These are phyloP conservation scores for Ogataea paraovalis DNA, from an alignment of 805 yeast genomes.

Conservation along the genomic window DNA sequence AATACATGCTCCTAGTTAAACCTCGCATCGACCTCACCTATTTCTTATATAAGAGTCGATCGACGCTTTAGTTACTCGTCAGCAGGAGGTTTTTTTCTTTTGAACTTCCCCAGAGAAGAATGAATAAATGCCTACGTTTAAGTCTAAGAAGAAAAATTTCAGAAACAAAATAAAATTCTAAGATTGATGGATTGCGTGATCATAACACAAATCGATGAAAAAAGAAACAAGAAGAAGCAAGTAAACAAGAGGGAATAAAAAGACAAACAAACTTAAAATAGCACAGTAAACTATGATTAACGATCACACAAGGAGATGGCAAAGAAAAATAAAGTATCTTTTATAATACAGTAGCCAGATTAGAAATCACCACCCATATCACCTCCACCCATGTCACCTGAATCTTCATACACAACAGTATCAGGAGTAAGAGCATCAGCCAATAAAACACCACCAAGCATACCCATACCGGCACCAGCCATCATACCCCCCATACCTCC, in stretches of 20 bases:
- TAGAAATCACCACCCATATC: conserved; percentile 13
- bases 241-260: neutral
- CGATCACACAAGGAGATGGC: too few species aligned
- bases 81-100: too few species aligned
- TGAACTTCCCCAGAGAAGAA: too few species aligned
- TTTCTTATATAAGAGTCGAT: too few species aligned
- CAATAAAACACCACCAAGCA: conserved; percentile 21
- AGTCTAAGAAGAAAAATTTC: too few species aligned
- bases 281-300: neutral
- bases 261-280: neutral
- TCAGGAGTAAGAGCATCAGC: conserved; percentile 9
- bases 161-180: neutral
- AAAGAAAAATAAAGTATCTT: neutral
- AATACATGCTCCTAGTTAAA: too few species aligned
- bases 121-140: too few species aligned
- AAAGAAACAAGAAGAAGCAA: neutral
- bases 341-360: neutral
- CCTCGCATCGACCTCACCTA: too few species aligned
- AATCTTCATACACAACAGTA: conserved; percentile 6
- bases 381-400: conserved; percentile 12
- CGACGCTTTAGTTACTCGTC: too few species aligned
- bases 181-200: too few species aligned
- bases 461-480: conserved; percentile 26
- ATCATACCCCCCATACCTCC: conserved; percentile 32
- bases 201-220: too few species aligned